Evolutionary conservation across 2,329 filamentous ascomycete genomes (phyloP), one percentile per base, ranked within the genome.

Genomic region (Aspergillus ustus): DNA sequence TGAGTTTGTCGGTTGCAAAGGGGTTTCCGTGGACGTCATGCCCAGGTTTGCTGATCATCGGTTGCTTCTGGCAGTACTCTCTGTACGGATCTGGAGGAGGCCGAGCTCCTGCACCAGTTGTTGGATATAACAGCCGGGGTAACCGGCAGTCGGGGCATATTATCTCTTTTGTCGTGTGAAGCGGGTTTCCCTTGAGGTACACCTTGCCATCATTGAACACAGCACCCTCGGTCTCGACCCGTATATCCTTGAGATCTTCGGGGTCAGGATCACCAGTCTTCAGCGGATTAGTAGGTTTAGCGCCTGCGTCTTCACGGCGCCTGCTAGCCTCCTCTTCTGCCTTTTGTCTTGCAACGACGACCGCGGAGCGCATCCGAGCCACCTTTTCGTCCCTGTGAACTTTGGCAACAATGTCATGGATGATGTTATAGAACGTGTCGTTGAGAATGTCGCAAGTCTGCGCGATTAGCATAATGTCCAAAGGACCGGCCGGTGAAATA

Each of bases 11-110:
- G 0, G 70, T 78, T 6, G 77, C 75, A 59, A 79, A 80, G 19
- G 74, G 73, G 57, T 79, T 87, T 63, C 85, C 86, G 70, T 88
- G 87, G 56, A 88, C 85, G 68, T 89, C 86, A 70, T 87, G 84
- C 43, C 85, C 85, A 15, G 83, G 80, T 62, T 82, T 76, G 60
- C 81, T 81, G 50, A 86, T 83, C 78, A 85, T 84, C 4, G 86
- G 86, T 61, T 84, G 83, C 52, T 83, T 81, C 69, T 83, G 83
- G 75, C 86, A 89, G 73, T 88, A 89, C 67, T 85, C 81, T 48
- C 76, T 77, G 57, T 79, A 76, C 0, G 84, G 81, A 69, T 83
- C 80, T 53, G 83, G 83, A 19, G 76, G 74, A 45, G 77, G 74
- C 62, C 77, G 74, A 60, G 82, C 80, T 22, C 83, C 83, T 58